Evolutionary conservation across 805 yeast species (phyloP), one percentile per base, ranked within the genome.

Genomic region (Monosporozyma servazzii): DNA sequence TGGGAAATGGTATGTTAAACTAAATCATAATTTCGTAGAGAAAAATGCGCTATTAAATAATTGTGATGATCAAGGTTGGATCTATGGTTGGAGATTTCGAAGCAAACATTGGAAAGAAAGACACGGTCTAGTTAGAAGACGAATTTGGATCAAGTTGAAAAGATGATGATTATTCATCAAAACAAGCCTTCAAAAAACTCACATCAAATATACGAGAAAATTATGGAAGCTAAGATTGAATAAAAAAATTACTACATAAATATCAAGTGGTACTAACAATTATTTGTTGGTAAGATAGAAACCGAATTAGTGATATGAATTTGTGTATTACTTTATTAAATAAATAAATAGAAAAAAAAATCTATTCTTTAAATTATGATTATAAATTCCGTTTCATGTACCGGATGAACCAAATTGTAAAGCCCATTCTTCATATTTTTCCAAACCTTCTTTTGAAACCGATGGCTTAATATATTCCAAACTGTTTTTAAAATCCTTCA

Each of bases 341-440:
- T 27, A 25, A n/a, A 11, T 4, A 25, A 25, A 25, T 6, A 25
- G 6, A 25, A 4, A 25, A 4, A 25, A 13, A n/a, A 13, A 2
- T 33, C 17, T 33, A 33, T 2, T 33, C n/a, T 33, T 13, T 15
- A 33, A 33, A 13, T 10, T 5, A 30, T 30, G 37, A 33, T 33
- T 13, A 3, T 30, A 30, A 33, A 3, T 13, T 33, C 17, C 37
- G 9, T 25, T 5, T 44, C 30, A 87, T 7, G 85, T 93, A 10
- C 96, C 96, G 7, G 91, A 84, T 11, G 96, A 87, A 1, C 97
- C 97, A 66, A 80, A 91, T 60, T 80, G 74, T 25, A 71, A 65
- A 1, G 96, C 91, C 99, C 99, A 91, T 44, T 86, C 82, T 61
- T 88, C 96, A 68, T 88, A 91, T 58, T 79, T 80, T 40, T 71